Base-by-base conservation (phyloP, 805 yeast genomes). In the Sugiyamaella americana region DNA sequence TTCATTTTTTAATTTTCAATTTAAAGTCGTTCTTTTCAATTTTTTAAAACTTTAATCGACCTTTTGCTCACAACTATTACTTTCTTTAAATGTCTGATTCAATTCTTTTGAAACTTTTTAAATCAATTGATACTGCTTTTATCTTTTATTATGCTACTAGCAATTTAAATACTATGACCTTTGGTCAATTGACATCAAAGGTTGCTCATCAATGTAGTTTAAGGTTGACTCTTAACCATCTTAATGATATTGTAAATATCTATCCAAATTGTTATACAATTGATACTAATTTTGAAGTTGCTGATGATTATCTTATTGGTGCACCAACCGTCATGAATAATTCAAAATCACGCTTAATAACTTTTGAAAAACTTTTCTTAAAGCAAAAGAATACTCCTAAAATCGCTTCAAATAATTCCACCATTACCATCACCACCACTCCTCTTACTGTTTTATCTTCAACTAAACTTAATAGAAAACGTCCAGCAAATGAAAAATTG, bases 231-330 rank as follows among this genome's bases (percentile, higher is more conserved):
- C 29, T 43, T 3, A 41, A 40, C 5, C 56, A 58, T 26, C 21
- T 62, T 3, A 52, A 54, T 21, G 53, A 46, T 30, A 52, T 62
- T 18, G 46, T 48, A 2, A 37, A 41, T 1, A 48, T 61, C 10
- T 54, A 54, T 51, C 61, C 62, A 2, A 48, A 44, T 16, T 48
- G 59, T 5, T 61, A 62, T 47, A 35, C 37, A 2, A 30, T 56
- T 11, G 55, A 49, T 18, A 8, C 18, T 6, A 34, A 30, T 5
- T 18, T 21, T 4, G 37, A 29, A 6, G 18, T 30, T 13, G 17
- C 23, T 16, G 29, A 24, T n/a, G 20, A 39, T 22, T 46, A 43
- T 13, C 39, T 45, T 29, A 22, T 23, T 3, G 40, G 35, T 23
- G 47, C 21, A 6, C 37, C 32, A 16, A 23, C 18, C 42, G 41